Evolutionary conservation across 2,329 filamentous ascomycete species (phyloP), one percentile per base, ranked within the genome.

Genomic region (Hypomyces perniciosus): DNA sequence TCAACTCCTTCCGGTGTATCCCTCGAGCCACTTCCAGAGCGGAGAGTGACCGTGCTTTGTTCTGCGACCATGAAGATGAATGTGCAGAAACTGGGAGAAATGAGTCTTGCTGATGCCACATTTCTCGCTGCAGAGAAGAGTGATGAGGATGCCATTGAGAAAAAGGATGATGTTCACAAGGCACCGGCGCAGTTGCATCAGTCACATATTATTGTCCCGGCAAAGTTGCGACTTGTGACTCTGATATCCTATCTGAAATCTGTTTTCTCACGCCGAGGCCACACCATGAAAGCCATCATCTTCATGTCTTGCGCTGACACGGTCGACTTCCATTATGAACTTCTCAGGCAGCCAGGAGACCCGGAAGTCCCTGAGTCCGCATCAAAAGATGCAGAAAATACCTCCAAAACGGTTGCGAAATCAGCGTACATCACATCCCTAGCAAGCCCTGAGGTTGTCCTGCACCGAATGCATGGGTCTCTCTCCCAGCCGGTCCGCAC

Each of bases 11-110:
- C 83, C 46, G 76, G 78, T 5, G 71, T 78, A 4, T 68, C 72
- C 2, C 75, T 85, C 35, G 80, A 80, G 13, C 74, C 86, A 4
- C 76, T 96, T 6, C 85, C 90, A 0, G 82, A 82, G 48, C 80
- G 90, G 56, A 81, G 91, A 50, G 85, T 89, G 2, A 97, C 93
- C 0, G 79, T 99, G 4, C 79, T 99, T 3, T 99, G 93, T 68
- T 99, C 93, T 4, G 93, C 93, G 3, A 99, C 93, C 0, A 88
- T 99, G 84, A 96, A 96, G 72, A 91, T 95, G 83, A 93, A 92
- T 60, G 93, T 97, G 1, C 91, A 97, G 66, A 86, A 87, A 59
- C 74, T 99, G 5, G 91, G 92, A 39, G 90, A 96, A 64, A 95
- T 97, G 71, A 96, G 90, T 73, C 75, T 99, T 66, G 91, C 95